phyloP scores from a whole-genome alignment of 2,329 filamentous ascomycete species.

The Aspergillus sojae region DNA sequence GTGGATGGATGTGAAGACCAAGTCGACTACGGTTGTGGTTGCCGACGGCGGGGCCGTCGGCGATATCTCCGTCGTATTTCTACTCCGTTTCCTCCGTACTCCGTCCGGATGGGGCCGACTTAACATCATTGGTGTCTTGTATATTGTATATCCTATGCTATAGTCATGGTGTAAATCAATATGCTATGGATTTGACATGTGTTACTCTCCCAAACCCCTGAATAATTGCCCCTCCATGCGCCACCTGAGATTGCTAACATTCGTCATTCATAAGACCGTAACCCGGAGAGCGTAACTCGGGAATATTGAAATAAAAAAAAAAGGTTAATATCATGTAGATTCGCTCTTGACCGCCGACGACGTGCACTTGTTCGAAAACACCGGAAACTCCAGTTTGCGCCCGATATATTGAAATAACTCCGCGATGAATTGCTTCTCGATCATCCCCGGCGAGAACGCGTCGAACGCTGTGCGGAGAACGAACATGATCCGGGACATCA shows the following conservation, averaged over 20 bases:
- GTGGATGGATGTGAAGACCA: no score
- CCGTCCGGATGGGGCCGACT: no score
- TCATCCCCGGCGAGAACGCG: slow-evolving; percentile 27
- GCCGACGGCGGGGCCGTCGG: not conserved
- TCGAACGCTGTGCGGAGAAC: slow-evolving; percentile 31
- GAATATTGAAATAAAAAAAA: not conserved
- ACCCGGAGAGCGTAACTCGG: not conserved
- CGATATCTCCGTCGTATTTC: not conserved
- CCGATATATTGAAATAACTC: slow-evolving; percentile 29
- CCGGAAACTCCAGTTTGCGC: slow-evolving; percentile 23
- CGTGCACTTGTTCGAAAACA: slow-evolving; percentile 26
- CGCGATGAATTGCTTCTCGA: slow-evolving; percentile 29
- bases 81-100: not conserved
- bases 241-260: not conserved
- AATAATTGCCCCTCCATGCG: not conserved
- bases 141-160: not conserved
- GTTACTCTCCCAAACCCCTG: not conserved
- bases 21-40: no score
- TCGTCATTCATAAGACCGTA: not conserved
- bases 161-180: not conserved
- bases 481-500: slow-evolving; percentile 34
- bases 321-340: not conserved
- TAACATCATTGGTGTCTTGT: not conserved
- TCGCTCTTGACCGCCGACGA: slow-evolving; percentile 19
- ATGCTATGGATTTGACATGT: not conserved